Evolutionary conservation across 345 rosid genomes (phyloP).

Genomic region (Abelmoschus esculentus): DNA sequence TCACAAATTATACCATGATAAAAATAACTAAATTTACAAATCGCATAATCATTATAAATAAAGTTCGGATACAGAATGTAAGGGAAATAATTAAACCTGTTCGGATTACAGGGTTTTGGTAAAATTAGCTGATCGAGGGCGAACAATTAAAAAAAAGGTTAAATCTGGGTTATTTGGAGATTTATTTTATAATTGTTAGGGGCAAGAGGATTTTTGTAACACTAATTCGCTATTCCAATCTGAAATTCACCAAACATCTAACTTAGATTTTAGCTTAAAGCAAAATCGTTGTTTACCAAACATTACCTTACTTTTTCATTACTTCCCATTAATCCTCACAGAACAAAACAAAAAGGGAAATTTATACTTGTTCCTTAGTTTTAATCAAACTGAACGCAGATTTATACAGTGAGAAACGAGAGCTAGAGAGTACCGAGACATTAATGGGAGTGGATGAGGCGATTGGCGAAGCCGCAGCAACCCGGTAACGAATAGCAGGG

Average conservation of each 20-base stretch:
- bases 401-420: background rate
- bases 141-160: no score
- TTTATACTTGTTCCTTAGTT: background rate
- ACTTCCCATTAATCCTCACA: background rate
- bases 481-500: conserved; percentile 30
- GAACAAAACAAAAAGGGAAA: background rate
- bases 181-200: no score
- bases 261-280: no score
- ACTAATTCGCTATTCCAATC: no score
- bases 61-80: background rate
- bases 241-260: no score
- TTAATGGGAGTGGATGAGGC: conserved; percentile 27
- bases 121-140: no score
- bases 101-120: no score
- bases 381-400: background rate
- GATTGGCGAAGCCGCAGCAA: conserved; percentile 28
- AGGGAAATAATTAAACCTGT: background rate
- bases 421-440: conserved; percentile 28
- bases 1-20: background rate
- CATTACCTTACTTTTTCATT: background rate
- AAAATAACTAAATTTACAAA: background rate
- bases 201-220: no score
- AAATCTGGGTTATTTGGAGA: no score
- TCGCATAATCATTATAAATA: background rate
- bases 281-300: no score